Conservation (phyloP, 179 eudicot genomes). For the Gypsophila paniculata region DNA sequence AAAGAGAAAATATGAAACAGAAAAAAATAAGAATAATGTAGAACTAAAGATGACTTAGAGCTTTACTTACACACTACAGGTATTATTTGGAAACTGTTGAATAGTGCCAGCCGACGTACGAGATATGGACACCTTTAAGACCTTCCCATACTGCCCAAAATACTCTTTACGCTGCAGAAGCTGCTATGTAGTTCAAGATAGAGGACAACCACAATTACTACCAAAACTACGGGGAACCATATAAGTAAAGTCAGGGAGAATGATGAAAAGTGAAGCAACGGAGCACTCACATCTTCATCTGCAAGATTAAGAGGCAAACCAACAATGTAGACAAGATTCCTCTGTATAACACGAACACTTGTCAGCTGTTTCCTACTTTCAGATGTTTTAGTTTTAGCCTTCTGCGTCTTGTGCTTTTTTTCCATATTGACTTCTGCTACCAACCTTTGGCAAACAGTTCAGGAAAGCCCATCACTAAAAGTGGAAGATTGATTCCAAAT, state of each 20-base stretch:
- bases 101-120: slow-evolving; percentile 82
- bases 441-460: slow-evolving; percentile 36
- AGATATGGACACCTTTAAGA: slow-evolving; percentile 75
- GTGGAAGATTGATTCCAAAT: not conserved
- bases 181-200: slow-evolving; percentile 33
- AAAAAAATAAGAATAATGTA: not conserved
- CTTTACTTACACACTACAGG: slow-evolving; percentile 77
- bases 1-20: not conserved
- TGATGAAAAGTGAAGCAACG: not conserved
- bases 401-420: slow-evolving; percentile 62
- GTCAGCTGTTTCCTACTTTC: slow-evolving; percentile 82
- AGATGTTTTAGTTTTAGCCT: slow-evolving; percentile 52
- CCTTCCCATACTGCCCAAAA: slow-evolving; percentile 87
- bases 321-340: slow-evolving; percentile 83
- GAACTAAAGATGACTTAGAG: not conserved
- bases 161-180: slow-evolving; percentile 69
- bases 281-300: slow-evolving; percentile 71
- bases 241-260: not conserved
- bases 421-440: slow-evolving; percentile 61
- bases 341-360: slow-evolving; percentile 84
- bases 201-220: not conserved
- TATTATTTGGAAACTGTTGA: slow-evolving; percentile 80
- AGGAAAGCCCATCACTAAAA: slow-evolving; percentile 1
- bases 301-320: slow-evolving; percentile 84
- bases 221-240: not conserved